Base-by-base conservation (phyloP, 108 stramenopile genomes). In the Nitzschia palea region DNA sequence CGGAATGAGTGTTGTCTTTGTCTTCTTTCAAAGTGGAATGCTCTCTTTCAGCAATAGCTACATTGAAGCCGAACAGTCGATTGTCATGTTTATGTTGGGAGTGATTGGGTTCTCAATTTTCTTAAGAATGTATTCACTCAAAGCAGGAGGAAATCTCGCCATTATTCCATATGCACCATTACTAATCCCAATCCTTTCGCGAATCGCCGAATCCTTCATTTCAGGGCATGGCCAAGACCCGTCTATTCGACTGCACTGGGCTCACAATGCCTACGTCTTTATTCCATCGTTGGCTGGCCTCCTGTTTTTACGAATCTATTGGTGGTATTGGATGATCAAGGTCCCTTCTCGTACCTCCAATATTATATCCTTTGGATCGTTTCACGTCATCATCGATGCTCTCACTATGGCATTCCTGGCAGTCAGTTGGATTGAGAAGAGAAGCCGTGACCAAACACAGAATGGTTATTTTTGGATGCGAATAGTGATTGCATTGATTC, bases 11-110 rank as follows among this genome's bases (percentile, higher is more conserved):
- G 26, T 69, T 2, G 48, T 81, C 6, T 80, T 86, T 62, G 77
- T 89, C 42, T 53, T 82, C 12, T 90, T 89, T 36, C 77, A 79
- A 6, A 78, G 84, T 64, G 86, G 73, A n/a, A 32, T 87, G 34
- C 78, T 94, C 30, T 87, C 90, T 3, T 87, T 89, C 61, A 80
- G 83, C 44, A 89, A 89, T 73, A 89, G 88, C 61, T 93, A 93
- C 64, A 93, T 93, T 63, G 60, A 68, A 45, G 81, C 76, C 18
- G 93, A 90, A 69, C 66, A 84, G 56, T 54, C 65, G 10, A 82
- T 88, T 44, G 74, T 85, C 9, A 79, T 81, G 71, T 94, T 81
- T 64, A 79, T 75, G 55, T 56, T 94, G 10, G 57, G 80, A 2
- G 67, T 84, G 12, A 58, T 89, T 4, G 88, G 83, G 22, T 34